Evolutionary conservation across 371 early-diverging fungal genomes (phyloP), one percentile per base, ranked within the genome.

Genomic region (Lichtheimia corymbifera): DNA sequence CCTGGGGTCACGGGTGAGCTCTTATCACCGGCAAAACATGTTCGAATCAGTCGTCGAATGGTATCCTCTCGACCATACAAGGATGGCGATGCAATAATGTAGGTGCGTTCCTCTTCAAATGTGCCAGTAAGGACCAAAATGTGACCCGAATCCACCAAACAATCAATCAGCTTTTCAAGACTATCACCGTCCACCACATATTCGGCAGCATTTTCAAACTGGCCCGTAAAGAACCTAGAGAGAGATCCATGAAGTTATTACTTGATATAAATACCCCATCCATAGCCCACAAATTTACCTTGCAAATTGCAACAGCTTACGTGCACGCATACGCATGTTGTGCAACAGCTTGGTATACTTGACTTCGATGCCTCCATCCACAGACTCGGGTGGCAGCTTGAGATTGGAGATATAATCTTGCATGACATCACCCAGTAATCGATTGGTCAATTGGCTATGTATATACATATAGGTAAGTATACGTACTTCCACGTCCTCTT

Each of bases 201-300:
- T 68, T 92, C 91, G 3, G 91, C 83, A 4, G 91, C 78, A 69
- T 90, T 90, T 61, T 91, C 91, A 45, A 91, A 83, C 5, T 87
- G 84, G 4, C 77, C 73, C 42, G 83, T 87, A 59, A 91, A 82
- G 3, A 81, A 82, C 53, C 85, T 87, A 72, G 64, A 18, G 64
- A 64, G 18, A 41, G 55, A 22, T n/a, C 22, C 22, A 22, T 22
- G 40, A 13, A 3, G 40, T 53, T 41, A 22, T 5, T 25, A 2
- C 49, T 18, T 47, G 12, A 2, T 40, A 20, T 13, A 42, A 5
- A 28, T 50, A 1, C 6, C 11, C 1, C 2, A 15, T n/a, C 13
- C 35, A 5, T 14, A 47, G 14, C 12, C 14, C 4, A 0, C 0
- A 2, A 12, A 45, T 66, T 53, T 79, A 82, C 86, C 73, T 85